phyloP scores from a whole-genome alignment of 2,329 filamentous ascomycete genomes.

The Botrytis elliptica region DNA sequence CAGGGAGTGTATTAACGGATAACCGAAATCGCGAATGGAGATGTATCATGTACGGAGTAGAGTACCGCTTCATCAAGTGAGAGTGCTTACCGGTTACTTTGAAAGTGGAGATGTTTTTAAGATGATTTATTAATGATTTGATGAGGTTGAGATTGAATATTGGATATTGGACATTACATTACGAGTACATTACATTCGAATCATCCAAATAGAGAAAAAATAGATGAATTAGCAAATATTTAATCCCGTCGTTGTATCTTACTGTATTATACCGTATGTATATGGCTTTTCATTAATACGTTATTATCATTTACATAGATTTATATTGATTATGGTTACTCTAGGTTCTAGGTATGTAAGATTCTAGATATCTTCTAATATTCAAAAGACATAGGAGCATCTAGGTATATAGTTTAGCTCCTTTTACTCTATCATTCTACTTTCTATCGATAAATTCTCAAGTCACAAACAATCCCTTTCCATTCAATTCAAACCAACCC shows the following conservation, averaged over 20 bases:
- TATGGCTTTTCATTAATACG: neutral
- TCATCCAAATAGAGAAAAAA: neutral
- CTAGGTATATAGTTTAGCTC: neutral
- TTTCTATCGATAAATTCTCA: neutral
- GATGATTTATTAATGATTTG: neutral
- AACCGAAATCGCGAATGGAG: conserved; percentile 9
- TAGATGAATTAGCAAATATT: neutral
- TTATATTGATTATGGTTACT: neutral
- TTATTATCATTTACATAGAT: neutral
- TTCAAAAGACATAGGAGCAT: neutral
- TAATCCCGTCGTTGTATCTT: neutral
- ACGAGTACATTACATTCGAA: neutral
- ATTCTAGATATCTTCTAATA: neutral
- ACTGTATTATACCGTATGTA: too few relatives aligned
- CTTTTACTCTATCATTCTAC: neutral
- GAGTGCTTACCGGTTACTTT: neutral
- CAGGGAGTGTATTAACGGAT: neutral
- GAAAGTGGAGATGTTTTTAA: neutral
- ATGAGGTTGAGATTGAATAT: neutral
- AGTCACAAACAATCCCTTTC: neutral
- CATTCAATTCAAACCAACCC: neutral
- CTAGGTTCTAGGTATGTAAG: neutral
- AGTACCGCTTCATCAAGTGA: neutral
- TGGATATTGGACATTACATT: neutral
- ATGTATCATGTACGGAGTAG: neutral